phyloP scores from a whole-genome alignment of 257 asterid species.

The Plantago ovata region DNA sequence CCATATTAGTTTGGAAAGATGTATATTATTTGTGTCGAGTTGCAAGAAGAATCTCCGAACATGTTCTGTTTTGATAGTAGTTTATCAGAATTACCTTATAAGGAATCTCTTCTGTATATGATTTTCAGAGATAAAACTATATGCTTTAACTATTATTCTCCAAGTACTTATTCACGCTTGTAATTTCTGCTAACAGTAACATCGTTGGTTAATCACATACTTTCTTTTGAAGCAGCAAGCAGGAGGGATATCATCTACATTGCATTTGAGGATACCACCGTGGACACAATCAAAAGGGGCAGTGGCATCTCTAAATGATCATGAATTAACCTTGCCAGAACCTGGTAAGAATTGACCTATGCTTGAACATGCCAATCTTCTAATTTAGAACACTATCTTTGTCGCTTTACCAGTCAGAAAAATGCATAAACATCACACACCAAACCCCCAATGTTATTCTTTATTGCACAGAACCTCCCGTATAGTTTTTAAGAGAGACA shows the following conservation, averaged over 20 bases:
- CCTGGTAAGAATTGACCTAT: constrained; percentile 42
- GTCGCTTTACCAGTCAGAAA: not conserved
- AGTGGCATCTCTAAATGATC: constrained; percentile 49
- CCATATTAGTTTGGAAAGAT: not conserved
- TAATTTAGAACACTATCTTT: constrained; percentile 1
- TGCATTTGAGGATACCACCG: constrained; percentile 62
- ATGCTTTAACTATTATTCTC: no score
- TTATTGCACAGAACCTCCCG: not conserved
- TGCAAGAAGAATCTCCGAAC: not conserved
- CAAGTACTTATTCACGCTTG: no score
- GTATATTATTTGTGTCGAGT: not conserved
- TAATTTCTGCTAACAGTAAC: no score
- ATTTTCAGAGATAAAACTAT: not conserved
- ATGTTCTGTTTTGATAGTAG: no score
- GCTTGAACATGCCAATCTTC: no score
- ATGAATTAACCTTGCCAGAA: constrained; percentile 38
- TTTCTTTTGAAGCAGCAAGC: constrained; percentile 29
- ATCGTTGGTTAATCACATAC: not conserved
- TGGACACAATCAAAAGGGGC: constrained; percentile 57
- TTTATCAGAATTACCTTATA: not conserved
- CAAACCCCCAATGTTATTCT: not conserved
- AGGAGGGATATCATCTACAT: constrained; percentile 38
- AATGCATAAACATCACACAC: not conserved
- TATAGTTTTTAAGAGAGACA: no score
- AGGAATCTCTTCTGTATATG: not conserved